These are phyloP conservation scores for Tolypocladium amazonense DNA, from an alignment of 2,329 filamentous ascomycete species.

Conservation along the genomic window DNA sequence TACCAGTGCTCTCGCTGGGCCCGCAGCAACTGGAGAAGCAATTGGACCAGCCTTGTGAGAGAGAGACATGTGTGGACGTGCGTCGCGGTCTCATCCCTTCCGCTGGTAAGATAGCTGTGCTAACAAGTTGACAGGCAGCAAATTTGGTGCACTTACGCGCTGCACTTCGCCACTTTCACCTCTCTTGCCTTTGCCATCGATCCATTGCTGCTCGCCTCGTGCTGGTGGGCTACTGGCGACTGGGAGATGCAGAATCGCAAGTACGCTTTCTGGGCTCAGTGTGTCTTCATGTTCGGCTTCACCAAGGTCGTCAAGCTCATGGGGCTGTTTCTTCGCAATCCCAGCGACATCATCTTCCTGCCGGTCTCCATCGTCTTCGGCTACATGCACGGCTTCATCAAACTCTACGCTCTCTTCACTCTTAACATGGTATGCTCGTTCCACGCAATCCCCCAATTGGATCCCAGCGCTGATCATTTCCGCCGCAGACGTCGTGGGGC, in stretches of 20 bases:
- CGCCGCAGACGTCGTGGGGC: slow-evolving; percentile 77
- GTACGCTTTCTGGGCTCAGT: slow-evolving; percentile 49
- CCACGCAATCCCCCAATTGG: background rate
- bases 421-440: slow-evolving; percentile 62
- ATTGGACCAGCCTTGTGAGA: slow-evolving; percentile 77
- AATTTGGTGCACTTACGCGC: slow-evolving; percentile 85
- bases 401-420: slow-evolving; percentile 77
- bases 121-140: slow-evolving; percentile 53
- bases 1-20: slow-evolving; percentile 94
- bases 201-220: slow-evolving; percentile 57
- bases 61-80: slow-evolving; percentile 83
- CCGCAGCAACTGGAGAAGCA: slow-evolving; percentile 95
- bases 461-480: slow-evolving; percentile 2
- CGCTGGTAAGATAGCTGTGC: background rate
- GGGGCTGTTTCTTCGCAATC: slow-evolving; percentile 76
- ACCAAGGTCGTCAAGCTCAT: slow-evolving; percentile 88
- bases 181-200: slow-evolving; percentile 77
- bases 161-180: slow-evolving; percentile 86
- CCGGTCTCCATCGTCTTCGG: slow-evolving; percentile 85
- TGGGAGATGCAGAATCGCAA: slow-evolving; percentile 44
- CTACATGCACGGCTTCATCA: slow-evolving; percentile 87
- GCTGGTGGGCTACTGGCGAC: slow-evolving; percentile 55
- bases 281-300: slow-evolving; percentile 66
- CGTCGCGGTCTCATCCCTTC: background rate
- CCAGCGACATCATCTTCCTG: slow-evolving; percentile 67